Evolutionary conservation across 768 basidiomycete genomes (phyloP).

Genomic region (Mycena capillaripes): DNA sequence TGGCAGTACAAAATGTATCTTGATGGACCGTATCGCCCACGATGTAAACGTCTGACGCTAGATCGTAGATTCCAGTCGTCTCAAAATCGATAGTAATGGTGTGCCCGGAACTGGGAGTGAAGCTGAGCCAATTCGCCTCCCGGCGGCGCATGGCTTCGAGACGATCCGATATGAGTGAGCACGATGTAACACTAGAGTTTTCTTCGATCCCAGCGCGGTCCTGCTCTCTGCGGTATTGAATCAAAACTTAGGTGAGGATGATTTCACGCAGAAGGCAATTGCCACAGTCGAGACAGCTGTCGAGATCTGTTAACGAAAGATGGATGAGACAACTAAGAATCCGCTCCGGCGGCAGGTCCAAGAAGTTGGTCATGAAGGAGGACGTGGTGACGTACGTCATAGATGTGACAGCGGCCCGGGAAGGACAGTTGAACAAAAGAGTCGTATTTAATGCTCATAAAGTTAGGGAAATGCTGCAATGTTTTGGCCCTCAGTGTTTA

Average conservation of each 20-base stretch:
- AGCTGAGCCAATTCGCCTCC: too few relatives aligned
- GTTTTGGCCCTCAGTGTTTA: too few relatives aligned
- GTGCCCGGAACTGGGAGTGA: background rate
- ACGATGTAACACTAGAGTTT: background rate
- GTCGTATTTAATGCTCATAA: too few relatives aligned
- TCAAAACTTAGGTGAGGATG: background rate
- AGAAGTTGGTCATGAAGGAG: too few relatives aligned
- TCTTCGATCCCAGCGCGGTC: too few relatives aligned
- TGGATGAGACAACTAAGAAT: background rate
- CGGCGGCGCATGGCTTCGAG: background rate
- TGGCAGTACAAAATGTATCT: background rate
- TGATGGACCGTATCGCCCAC: background rate
- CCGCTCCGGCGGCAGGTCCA: conserved; percentile 9
- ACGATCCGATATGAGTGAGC: background rate
- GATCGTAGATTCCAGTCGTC: conserved; percentile 6
- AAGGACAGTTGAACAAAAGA: too few relatives aligned
- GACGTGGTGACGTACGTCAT: too few relatives aligned
- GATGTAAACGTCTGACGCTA: background rate
- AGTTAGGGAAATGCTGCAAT: too few relatives aligned
- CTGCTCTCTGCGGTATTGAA: too few relatives aligned
- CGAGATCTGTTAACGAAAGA: background rate
- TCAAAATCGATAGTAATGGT: background rate
- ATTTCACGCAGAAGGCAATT: background rate
- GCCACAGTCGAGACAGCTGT: background rate
- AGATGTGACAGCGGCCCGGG: too few relatives aligned